Evolutionary conservation across 2,329 filamentous ascomycete genomes (phyloP).

Genomic region (Nemania abortiva): DNA sequence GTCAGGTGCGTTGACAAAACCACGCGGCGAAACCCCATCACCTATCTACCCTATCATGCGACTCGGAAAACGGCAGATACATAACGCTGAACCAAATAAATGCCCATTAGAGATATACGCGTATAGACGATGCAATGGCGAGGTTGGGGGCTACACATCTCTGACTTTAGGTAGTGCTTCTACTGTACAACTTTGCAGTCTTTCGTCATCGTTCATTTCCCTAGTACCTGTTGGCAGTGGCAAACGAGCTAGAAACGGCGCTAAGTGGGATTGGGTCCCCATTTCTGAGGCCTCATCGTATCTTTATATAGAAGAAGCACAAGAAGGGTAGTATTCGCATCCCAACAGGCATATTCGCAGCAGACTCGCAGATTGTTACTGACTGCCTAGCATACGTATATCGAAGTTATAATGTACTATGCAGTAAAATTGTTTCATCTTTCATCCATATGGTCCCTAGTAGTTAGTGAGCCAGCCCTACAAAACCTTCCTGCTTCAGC

Average conservation of each 20-base stretch:
- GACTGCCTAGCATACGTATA: background rate
- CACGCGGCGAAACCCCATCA: background rate
- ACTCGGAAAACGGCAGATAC: background rate
- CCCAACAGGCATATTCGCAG: background rate
- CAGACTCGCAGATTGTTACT: too few species aligned
- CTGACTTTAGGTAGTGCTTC: too few species aligned
- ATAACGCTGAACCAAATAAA: background rate
- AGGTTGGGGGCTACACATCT: too few species aligned
- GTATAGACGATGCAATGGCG: too few species aligned
- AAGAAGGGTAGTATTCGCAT: too few species aligned
- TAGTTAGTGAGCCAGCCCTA: background rate
- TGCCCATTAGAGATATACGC: too few species aligned
- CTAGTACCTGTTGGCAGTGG: conserved; percentile 1
- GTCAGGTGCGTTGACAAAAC: background rate
- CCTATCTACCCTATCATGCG: background rate
- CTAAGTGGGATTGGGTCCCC: conserved; percentile 21
- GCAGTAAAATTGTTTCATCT: background rate
- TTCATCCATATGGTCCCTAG: background rate
- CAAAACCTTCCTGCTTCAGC: background rate
- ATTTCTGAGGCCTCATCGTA: conserved; percentile 33
- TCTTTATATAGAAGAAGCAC: conserved; percentile 29
- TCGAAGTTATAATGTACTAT: background rate
- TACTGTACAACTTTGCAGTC: too few species aligned
- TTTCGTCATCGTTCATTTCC: background rate
- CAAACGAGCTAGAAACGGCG: conserved; percentile 19